A percentile compares a stretch with the other conserved stretches of the same genome.
Evolutionary conservation across 768 basidiomycete genomes (phyloP).

Genomic region (Nidularia sp.): DNA sequence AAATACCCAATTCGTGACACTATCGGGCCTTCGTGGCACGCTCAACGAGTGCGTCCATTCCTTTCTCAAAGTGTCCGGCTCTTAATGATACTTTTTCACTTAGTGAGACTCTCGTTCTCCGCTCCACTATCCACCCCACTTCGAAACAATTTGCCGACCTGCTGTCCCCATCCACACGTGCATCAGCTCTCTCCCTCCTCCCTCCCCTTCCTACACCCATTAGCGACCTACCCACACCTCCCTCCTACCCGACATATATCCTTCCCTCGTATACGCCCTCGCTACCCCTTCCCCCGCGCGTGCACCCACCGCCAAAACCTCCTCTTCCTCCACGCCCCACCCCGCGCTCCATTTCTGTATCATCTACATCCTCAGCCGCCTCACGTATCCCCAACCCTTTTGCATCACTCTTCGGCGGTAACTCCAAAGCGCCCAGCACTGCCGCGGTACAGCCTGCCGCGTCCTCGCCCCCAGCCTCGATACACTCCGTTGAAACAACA

Average conservation of each 20-base stretch:
- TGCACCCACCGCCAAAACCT: slow-evolving; percentile 26
- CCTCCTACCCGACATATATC: slow-evolving; percentile 42
- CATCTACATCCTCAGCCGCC: slow-evolving; percentile 10
- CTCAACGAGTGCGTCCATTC: slow-evolving; percentile 48
- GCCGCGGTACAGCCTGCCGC: slow-evolving; percentile 15
- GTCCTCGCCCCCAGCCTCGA: slow-evolving; percentile 22
- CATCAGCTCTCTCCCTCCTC: slow-evolving; percentile 30
- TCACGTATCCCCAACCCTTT: slow-evolving; percentile 71
- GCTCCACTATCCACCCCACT: slow-evolving; percentile 36
- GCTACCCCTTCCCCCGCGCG: slow-evolving; percentile 46
- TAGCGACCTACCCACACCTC: slow-evolving; percentile 21
- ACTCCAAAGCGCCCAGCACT: slow-evolving; percentile 19
- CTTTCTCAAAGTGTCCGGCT: background rate
- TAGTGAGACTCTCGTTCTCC: slow-evolving; percentile 38
- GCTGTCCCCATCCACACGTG: slow-evolving; percentile 26
- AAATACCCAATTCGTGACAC: slow-evolving; percentile 58
- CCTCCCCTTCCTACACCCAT: slow-evolving; percentile 48
- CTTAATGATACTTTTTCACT: slow-evolving; percentile 4
- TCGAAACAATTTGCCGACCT: slow-evolving; percentile 37
- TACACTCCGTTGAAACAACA: slow-evolving; percentile 24
- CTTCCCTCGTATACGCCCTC: slow-evolving; percentile 39
- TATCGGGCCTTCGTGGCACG: slow-evolving; percentile 80
- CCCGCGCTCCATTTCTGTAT: slow-evolving; percentile 14
- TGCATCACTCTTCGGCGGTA: slow-evolving; percentile 66
- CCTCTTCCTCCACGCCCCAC: slow-evolving; percentile 36